Percentiles rank a stretch among this genome's conserved stretches.
phyloP scores from a whole-genome alignment of 768 basidiomycete genomes.

The Rhodocollybia butyracea region DNA sequence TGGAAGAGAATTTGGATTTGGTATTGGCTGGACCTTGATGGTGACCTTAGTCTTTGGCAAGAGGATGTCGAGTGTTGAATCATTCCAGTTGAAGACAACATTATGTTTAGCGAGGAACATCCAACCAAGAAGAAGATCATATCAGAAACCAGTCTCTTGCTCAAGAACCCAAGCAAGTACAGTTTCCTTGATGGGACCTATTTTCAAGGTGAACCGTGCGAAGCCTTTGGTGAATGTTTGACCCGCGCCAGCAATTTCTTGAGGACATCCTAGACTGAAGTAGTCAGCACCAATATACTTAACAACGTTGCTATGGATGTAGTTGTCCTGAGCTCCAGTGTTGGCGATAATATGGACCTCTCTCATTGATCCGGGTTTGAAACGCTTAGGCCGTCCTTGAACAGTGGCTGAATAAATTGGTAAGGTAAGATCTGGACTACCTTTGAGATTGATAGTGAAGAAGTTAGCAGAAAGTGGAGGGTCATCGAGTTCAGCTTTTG shows the following conservation, averaged over 20 bases:
- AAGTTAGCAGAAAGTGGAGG: background rate
- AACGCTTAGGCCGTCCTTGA: background rate
- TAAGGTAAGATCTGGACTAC: background rate
- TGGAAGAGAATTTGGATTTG: background rate
- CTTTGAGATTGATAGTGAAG: background rate
- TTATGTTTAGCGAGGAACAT: slow-evolving; percentile 5
- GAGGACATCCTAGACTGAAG: background rate
- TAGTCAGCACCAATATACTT: background rate
- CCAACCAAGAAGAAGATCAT: slow-evolving; percentile 9
- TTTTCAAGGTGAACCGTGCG: slow-evolving; percentile 7
- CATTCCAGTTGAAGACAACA: slow-evolving; percentile 7
- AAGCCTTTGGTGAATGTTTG: slow-evolving; percentile 5
- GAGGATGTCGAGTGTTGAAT: slow-evolving; percentile 5
- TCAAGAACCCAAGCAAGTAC: slow-evolving; percentile 8
- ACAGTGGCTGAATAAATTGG: slow-evolving; percentile 7
- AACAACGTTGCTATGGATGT: slow-evolving; percentile 1
- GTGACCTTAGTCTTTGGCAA: slow-evolving; percentile 8
- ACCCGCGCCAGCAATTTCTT: slow-evolving; percentile 11
- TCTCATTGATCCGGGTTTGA: too few species aligned
- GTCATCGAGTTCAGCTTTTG: background rate
- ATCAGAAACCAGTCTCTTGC: slow-evolving; percentile 6
- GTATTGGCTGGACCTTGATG: slow-evolving; percentile 2
- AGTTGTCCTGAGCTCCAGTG: slow-evolving; percentile 12
- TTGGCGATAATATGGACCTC: slow-evolving; percentile 10
- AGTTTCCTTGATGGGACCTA: slow-evolving; percentile 9